phyloP scores from a whole-genome alignment of 495 filamentous ascomycete genomes.

The Penicillium coffeae region DNA sequence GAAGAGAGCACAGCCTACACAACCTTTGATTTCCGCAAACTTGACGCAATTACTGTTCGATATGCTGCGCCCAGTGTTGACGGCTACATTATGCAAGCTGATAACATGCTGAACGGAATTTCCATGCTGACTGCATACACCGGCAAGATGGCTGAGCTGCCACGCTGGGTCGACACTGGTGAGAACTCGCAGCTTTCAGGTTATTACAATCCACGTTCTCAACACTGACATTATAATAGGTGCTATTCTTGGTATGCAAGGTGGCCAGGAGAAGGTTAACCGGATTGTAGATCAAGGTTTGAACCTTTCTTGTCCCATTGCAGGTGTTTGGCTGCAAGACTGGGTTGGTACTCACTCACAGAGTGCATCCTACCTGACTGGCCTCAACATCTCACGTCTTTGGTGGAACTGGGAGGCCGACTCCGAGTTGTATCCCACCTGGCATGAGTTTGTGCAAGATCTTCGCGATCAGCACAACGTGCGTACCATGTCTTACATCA shows the following conservation, averaged over 20 bases:
- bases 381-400: slow-evolving; percentile 23
- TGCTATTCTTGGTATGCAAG: slow-evolving; percentile 19
- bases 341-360: slow-evolving; percentile 23
- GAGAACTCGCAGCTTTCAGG: not conserved
- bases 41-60: slow-evolving; percentile 16
- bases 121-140: slow-evolving; percentile 23
- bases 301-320: slow-evolving; percentile 14
- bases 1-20: slow-evolving; percentile 23
- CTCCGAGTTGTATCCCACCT: slow-evolving; percentile 20
- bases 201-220: no score
- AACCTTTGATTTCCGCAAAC: slow-evolving; percentile 19
- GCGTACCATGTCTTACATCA: slow-evolving; percentile 26
- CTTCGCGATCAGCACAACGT: slow-evolving; percentile 23
- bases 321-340: slow-evolving; percentile 24
- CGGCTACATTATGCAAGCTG: slow-evolving; percentile 22
- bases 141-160: slow-evolving; percentile 19
- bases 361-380: slow-evolving; percentile 16
- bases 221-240: not conserved
- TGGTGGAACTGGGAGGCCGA: slow-evolving; percentile 33
- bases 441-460: slow-evolving; percentile 23
- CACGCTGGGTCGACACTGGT: slow-evolving; percentile 19
- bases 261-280: slow-evolving; percentile 23
- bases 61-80: slow-evolving; percentile 15
- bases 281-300: slow-evolving; percentile 17
- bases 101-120: slow-evolving; percentile 18